Conservation (phyloP, 768 basidiomycete species). For the Pleurotus sapidus region DNA sequence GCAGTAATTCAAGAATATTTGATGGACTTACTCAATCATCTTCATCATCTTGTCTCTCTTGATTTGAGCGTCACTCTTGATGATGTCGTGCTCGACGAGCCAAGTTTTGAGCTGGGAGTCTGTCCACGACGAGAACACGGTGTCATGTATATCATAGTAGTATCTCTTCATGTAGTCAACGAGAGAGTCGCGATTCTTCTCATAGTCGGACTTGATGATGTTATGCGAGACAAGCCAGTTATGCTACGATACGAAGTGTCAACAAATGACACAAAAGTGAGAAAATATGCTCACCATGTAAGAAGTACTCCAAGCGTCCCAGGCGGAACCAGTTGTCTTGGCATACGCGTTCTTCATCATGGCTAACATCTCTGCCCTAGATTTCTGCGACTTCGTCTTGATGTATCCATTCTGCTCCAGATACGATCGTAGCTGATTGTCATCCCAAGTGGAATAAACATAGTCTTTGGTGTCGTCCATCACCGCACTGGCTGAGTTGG, state of each 20-base stretch:
- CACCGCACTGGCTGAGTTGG: conserved; percentile 42
- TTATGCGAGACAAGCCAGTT: conserved; percentile 83
- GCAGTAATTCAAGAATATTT: not conserved
- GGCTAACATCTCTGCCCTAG: conserved; percentile 62
- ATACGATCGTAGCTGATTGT: conserved; percentile 67
- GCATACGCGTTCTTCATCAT: conserved; percentile 72
- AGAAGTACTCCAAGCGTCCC: conserved; percentile 84
- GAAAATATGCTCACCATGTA: conserved; percentile 58
- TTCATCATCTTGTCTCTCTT: conserved; percentile 76
- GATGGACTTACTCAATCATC: conserved; percentile 54
- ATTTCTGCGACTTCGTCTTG: conserved; percentile 56
- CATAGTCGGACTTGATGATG: conserved; percentile 52
- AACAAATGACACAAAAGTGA: not conserved
- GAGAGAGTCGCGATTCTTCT: conserved; percentile 62
- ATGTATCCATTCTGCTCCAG: conserved; percentile 74
- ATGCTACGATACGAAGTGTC: conserved; percentile 38
- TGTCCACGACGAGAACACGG: conserved; percentile 67
- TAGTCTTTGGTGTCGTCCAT: conserved; percentile 83
- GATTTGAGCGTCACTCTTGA: conserved; percentile 69
- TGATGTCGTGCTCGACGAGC: conserved; percentile 70
- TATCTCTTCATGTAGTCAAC: conserved; percentile 70
- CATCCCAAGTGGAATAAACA: conserved; percentile 87
- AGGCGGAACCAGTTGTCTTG: conserved; percentile 59
- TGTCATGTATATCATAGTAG: conserved; percentile 61
- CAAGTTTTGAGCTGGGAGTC: conserved; percentile 76